Evolutionary conservation across 192 early-diverging fungal species (phyloP).

Genomic region (Chytriomyces hyalinus): DNA sequence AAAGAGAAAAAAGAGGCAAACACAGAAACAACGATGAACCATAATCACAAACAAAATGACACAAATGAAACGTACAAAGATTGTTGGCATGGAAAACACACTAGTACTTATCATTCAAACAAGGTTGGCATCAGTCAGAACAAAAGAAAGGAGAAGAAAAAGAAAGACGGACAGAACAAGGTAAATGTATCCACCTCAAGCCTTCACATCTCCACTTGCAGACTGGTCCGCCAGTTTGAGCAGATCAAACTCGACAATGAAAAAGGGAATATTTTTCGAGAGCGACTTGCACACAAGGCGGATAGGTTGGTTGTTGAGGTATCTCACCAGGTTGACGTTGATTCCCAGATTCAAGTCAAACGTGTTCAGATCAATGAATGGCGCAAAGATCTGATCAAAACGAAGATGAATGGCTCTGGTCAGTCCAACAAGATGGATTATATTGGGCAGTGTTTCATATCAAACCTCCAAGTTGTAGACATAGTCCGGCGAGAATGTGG

Average conservation of each 20-base stretch:
- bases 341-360: slow-evolving; percentile 58
- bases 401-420: slow-evolving; percentile 35
- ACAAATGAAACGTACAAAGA: no score
- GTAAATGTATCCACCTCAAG: background rate
- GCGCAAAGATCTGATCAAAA: slow-evolving; percentile 65
- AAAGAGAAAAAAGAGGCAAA: background rate
- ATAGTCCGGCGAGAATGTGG: slow-evolving; percentile 66
- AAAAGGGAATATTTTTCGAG: slow-evolving; percentile 64
- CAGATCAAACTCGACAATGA: slow-evolving; percentile 69
- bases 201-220: background rate
- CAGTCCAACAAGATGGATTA: slow-evolving; percentile 7
- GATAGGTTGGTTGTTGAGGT: slow-evolving; percentile 68
- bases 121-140: no score
- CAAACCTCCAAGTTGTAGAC: slow-evolving; percentile 78
- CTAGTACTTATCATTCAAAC: no score
- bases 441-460: slow-evolving; percentile 40
- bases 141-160: no score
- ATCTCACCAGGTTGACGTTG: slow-evolving; percentile 52
- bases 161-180: background rate
- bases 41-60: background rate
- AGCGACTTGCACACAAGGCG: slow-evolving; percentile 73
- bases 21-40: background rate
- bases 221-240: slow-evolving; percentile 1
- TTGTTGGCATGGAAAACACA: no score
- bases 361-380: slow-evolving; percentile 63